Base-by-base conservation (phyloP, 305 asterid species). In the Rubia tinctorum region DNA sequence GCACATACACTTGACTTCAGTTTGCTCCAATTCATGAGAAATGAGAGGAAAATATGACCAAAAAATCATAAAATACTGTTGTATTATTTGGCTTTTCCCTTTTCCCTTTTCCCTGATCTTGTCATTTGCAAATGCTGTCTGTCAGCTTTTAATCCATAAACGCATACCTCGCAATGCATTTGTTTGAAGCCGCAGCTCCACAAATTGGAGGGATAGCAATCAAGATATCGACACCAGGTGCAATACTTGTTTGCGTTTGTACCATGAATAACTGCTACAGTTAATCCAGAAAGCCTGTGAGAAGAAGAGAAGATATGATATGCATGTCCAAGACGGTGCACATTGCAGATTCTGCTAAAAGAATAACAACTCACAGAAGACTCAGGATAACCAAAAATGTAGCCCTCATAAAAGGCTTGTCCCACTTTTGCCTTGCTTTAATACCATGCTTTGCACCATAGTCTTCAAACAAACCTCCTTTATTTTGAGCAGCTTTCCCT, bases 151-250 rank as follows among this genome's bases (percentile, higher is more conserved):
- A 30, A 66, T 55, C 42, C 43, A 40, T 53, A 18, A 66, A 14
- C 7, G 34, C 23, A 37, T 83, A 92, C 97, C 97, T 88, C 93
- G 75, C 98, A 93, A 53, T 30, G 78, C 84, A 85, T 78, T 43
- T 85, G 72, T 72, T 77, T 75, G 73, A 83, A 79, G 55, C 72
- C 73, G 90, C 97, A 93, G 85, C 91, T 93, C 97, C 98, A 91
- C 96, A 90, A 91, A 76, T 86, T 90, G 58, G 69, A 76, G 42
- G 91, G 97, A 55, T 81, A 82, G 86, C 97, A 91, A 42, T 91
- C 97, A 17, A 91, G 69, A 77, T 80, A 88, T 49, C 71, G 81
- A 83, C 98, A 93, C 91, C 92, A 86, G 75, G 80, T 78, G 71
- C 98, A 93, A 62, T 88, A 89, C 73, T 83, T 76, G 86, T 87